Evolutionary conservation across 305 asterid species (phyloP), one percentile per base, ranked within the genome.

Genomic region (Fraxinus sp.): DNA sequence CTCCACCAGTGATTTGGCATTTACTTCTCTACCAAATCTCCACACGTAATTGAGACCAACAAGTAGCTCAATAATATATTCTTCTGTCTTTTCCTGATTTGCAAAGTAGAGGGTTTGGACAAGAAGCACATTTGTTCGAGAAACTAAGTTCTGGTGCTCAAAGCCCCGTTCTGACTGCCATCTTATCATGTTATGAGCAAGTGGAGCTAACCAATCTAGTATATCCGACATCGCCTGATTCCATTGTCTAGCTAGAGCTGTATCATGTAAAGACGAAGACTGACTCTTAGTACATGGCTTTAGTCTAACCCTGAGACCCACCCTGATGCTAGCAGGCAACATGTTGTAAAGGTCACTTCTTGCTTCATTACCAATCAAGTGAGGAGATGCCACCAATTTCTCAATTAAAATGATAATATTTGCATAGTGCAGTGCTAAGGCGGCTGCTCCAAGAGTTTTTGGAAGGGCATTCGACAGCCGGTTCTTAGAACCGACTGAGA

Each of bases 111-210:
- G 97, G 3, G 98, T 93, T 66, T 95, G 98, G 20, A 95, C 97
- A 4, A 95, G 97, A 79, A 94, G 93, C 76, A 94, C 91, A 55
- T 95, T 90, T 14, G 95, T 92, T 78, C 88, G 88, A 2, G 95
- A 90, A 46, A 88, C 92, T 76, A 90, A 77, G 85, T 81, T 91
- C 80, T 91, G 98, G 85, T 93, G 95, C 85, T 92, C 98, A 66
- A 91, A 90, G 82, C 97, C 92, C 80, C 98, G 83, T 80, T 93
- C 98, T 0, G 98, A 91, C 82, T 95, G 98, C 98, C 98, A 95
- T 80, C 95, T 91, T 59, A 95, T 89, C 91, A 91, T 95, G 89
- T 90, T 92, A 81, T 95, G 98, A 78, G 98, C 98, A 26, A 95
- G 94, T 1, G 98, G 98, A 28, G 97, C 91, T 35, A 95, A 85